phyloP scores from a whole-genome alignment of 1,284 basidiomycete species.

The Tranzscheliella williamsii region DNA sequence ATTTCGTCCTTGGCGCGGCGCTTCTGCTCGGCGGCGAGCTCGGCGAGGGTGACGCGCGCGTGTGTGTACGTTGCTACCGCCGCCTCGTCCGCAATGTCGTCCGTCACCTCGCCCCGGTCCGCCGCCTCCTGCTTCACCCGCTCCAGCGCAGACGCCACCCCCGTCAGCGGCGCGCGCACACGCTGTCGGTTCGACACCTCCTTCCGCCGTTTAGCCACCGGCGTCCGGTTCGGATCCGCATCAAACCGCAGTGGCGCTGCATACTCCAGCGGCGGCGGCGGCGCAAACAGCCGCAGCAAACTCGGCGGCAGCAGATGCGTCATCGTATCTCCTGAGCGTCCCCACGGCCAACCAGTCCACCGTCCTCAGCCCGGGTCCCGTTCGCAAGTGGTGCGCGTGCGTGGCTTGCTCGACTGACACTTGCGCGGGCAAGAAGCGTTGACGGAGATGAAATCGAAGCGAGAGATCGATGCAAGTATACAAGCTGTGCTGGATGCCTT shows the following conservation, averaged over 20 bases:
- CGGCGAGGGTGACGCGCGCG: constrained; percentile 38
- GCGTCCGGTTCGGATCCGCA: constrained; percentile 33
- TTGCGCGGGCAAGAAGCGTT: no score
- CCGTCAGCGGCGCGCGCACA: constrained; percentile 38
- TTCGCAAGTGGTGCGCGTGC: no score
- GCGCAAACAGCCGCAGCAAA: constrained; percentile 54
- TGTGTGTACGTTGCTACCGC: constrained; percentile 16
- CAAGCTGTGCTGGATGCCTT: no score
- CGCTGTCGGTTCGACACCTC: constrained; percentile 14
- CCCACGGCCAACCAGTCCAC: no score
- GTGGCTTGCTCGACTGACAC: no score
- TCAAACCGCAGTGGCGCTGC: constrained; percentile 36
- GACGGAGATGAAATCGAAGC: no score
- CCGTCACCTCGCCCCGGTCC: constrained; percentile 49
- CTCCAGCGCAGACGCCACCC: constrained; percentile 51
- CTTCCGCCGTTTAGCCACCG: constrained; percentile 11
- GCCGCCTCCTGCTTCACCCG: constrained; percentile 47
- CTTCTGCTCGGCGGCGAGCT: constrained; percentile 41
- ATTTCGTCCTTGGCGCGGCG: constrained; percentile 13
- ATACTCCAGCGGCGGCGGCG: constrained; percentile 50
- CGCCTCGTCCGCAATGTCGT: constrained; percentile 36
- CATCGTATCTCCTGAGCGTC: constrained; percentile 34
- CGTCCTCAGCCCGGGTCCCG: no score
- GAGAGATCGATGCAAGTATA: no score
- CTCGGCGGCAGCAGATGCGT: constrained; percentile 57